Percentiles rank a stretch among this genome's conserved stretches.
Evolutionary conservation across 140 eudicot species (phyloP).

Genomic region (Bidens hawaiensis): DNA sequence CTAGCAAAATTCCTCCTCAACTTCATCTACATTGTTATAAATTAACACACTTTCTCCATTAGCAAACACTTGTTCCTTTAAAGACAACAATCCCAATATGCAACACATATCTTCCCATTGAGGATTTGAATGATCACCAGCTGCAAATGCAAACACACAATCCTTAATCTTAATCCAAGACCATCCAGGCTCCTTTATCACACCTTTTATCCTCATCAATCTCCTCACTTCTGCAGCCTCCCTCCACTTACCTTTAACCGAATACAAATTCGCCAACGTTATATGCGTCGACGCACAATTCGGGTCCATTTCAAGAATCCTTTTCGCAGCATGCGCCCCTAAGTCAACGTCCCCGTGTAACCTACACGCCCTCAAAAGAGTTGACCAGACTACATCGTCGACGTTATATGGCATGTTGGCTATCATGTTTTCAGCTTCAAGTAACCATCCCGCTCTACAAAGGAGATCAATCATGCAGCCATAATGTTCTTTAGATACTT

Average conservation of each 20-base stretch:
- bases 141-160: slow-evolving; percentile 56
- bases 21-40: slow-evolving; percentile 11
- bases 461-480: slow-evolving; percentile 97
- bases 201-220: slow-evolving; percentile 69
- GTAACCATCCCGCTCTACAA: slow-evolving; percentile 76
- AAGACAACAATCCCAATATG: slow-evolving; percentile 44
- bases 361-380: slow-evolving; percentile 66
- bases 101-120: slow-evolving; percentile 43
- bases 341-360: slow-evolving; percentile 63
- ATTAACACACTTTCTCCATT: background rate
- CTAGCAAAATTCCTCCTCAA: slow-evolving; percentile 20
- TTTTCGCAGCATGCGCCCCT: slow-evolving; percentile 57
- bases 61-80: slow-evolving; percentile 25
- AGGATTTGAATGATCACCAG: slow-evolving; percentile 74
- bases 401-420: slow-evolving; percentile 50
- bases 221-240: slow-evolving; percentile 79
- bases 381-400: slow-evolving; percentile 94
- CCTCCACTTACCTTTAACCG: slow-evolving; percentile 66
- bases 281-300: slow-evolving; percentile 72
- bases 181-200: slow-evolving; percentile 88
- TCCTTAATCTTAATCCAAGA: slow-evolving; percentile 80
- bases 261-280: slow-evolving; percentile 74
- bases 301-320: slow-evolving; percentile 58
- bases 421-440: slow-evolving; percentile 81
- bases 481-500: slow-evolving; percentile 71